phyloP scores from a whole-genome alignment of 345 rosid genomes.

The Physaria fendleri region DNA sequence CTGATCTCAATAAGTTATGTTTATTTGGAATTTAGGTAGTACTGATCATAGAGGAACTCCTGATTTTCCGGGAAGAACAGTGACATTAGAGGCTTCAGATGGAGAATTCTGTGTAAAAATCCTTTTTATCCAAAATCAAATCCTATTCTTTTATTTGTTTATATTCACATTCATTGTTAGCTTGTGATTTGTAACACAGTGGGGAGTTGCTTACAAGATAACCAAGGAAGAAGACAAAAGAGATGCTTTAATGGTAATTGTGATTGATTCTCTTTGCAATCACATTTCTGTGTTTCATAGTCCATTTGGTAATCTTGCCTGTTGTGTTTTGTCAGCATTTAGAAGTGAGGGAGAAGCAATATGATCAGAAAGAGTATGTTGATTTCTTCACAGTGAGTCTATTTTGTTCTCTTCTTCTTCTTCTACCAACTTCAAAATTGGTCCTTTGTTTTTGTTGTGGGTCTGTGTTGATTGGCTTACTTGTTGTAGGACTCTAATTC shows the following conservation, averaged over 20 bases:
- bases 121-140: neutral
- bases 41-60: slow-evolving; percentile 93
- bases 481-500: slow-evolving; percentile 55
- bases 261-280: neutral
- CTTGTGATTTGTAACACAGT: slow-evolving; percentile 31
- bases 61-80: slow-evolving; percentile 79
- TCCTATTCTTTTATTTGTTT: neutral
- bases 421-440: neutral
- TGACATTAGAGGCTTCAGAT: slow-evolving; percentile 62
- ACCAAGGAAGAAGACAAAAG: slow-evolving; percentile 62
- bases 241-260: slow-evolving; percentile 57
- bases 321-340: slow-evolving; percentile 43
- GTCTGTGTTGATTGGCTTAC: neutral
- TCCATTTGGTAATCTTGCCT: neutral
- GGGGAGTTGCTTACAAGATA: slow-evolving; percentile 92
- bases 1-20: neutral
- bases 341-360: slow-evolving; percentile 90
- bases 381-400: slow-evolving; percentile 74
- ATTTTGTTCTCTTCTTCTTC: neutral
- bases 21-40: slow-evolving; percentile 44
- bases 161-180: neutral
- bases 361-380: slow-evolving; percentile 70
- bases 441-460: neutral
- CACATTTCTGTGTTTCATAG: neutral
- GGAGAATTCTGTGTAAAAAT: slow-evolving; percentile 71